Base-by-base conservation (phyloP, 75 land plant species). In the Adiantum capillusveneris region DNA sequence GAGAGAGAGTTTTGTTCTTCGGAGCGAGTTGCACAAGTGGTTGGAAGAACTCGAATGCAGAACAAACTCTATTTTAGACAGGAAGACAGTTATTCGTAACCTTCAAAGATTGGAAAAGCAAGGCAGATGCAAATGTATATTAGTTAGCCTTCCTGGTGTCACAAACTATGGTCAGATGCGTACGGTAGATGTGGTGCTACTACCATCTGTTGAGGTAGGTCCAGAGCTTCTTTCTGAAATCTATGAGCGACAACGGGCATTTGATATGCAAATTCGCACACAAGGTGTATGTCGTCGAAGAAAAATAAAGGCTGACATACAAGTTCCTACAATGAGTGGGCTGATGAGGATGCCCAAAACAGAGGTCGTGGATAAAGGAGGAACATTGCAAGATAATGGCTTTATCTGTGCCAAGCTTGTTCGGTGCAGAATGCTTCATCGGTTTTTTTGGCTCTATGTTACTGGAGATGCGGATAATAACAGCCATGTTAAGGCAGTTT, bases 371-470 rank as follows among this genome's bases (percentile, higher is more conserved):
- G 64, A 64, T 31, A 56, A 46, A 27, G 66, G 36, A 41, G 81
- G 77, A 43, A 60, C 82, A 0, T 69, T 87, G 84, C 81, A 79
- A 62, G 74, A 79, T 24, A 90, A 90, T 78, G 99, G 99, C 1
- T 95, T 76, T 70, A 70, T 90, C 36, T 59, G 78, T 30, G 79
- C 97, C 30, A 95, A 90, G 74, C 90, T 95, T 88, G 73, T 90
- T 45, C 81, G 99, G 27, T 81, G 78, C 20, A 85, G 85, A 77
- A 77, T 95, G 64, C 73, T 95, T 45, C 99, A 95, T 65, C 60
- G 31, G 11, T 87, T 87, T 71, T 65, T 95, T 18, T 95, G 99
- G 99, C 58, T 49, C 39, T 81, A 82, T 54, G 46, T 80, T 6
- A 78, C 69, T 64, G 72, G 63, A 48, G 54, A 76, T 13, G 65